Percentiles rank a stretch among this genome's conserved stretches.
Conservation (phyloP, 129 eudicot genomes). For the Artemisia tridentata region DNA sequence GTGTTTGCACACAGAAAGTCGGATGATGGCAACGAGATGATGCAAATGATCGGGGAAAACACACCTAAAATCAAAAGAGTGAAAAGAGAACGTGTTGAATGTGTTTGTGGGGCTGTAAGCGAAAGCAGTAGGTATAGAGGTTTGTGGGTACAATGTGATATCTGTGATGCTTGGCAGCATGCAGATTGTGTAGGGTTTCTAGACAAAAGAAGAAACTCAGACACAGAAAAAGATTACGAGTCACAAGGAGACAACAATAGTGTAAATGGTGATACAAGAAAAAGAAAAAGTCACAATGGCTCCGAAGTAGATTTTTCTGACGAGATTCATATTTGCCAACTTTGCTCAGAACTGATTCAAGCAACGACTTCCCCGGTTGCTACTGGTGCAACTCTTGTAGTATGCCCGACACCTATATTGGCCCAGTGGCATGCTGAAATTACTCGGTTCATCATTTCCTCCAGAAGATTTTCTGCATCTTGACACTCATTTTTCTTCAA, state of each 20-base stretch:
- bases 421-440: constrained; percentile 99
- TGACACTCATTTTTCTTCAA: too few relatives aligned
- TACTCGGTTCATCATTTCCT: constrained; percentile 41
- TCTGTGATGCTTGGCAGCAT: constrained; percentile 99
- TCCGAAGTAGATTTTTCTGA: constrained; percentile 41
- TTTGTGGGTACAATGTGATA: constrained; percentile 96
- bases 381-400: constrained; percentile 91
- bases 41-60: constrained; percentile 29
- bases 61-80: constrained; percentile 49
- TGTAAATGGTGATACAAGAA: constrained; percentile 31
- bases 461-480: too few relatives aligned
- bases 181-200: constrained; percentile 88
- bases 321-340: constrained; percentile 53
- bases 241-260: too few relatives aligned
- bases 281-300: constrained; percentile 39
- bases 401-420: constrained; percentile 93
- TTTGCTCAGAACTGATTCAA: constrained; percentile 70
- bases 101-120: constrained; percentile 85
- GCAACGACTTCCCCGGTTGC: constrained; percentile 71
- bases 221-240: constrained; percentile 16
- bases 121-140: constrained; percentile 72
- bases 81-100: constrained; percentile 87
- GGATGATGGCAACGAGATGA: constrained; percentile 34
- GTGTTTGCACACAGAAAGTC: constrained; percentile 66
- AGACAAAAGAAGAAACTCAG: constrained; percentile 30